These are phyloP conservation scores for Microascus cirrosus DNA, from an alignment of 2,329 filamentous ascomycete species.

Conservation along the genomic window DNA sequence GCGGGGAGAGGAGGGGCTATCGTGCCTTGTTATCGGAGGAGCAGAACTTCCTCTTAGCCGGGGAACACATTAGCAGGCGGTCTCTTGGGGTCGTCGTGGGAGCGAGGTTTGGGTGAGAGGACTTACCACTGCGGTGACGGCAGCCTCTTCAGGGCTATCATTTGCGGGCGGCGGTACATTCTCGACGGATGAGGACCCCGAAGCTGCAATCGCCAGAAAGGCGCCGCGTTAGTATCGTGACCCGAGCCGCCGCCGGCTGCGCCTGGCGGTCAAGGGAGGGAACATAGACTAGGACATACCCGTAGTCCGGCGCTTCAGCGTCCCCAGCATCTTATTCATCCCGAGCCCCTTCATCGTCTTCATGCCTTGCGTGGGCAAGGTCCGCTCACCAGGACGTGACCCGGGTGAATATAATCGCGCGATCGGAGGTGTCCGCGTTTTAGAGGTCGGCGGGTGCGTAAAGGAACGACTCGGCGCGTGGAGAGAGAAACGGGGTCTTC, in stretches of 20 bases:
- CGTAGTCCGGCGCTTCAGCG: conserved; percentile 36
- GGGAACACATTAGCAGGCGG: conserved; percentile 39
- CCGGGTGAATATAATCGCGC: too few relatives aligned
- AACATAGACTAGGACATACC: conserved; percentile 9
- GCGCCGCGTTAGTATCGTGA: neutral
- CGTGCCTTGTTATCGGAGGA: conserved; percentile 15
- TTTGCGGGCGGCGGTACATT: neutral
- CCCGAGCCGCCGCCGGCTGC: neutral
- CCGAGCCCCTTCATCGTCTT: conserved; percentile 40
- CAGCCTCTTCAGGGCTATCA: conserved; percentile 1
- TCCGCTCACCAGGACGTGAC: neutral
- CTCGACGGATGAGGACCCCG: conserved; percentile 3
- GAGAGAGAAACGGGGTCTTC: too few relatives aligned
- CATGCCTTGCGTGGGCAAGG: conserved; percentile 17
- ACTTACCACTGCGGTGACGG: neutral
- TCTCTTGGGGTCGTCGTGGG: neutral
- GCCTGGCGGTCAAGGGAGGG: neutral
- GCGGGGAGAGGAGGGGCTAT: neutral
- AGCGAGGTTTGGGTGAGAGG: neutral
- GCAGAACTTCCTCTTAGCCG: neutral
- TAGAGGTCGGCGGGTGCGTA: too few relatives aligned
- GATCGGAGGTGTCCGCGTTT: too few relatives aligned
- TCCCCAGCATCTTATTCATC: conserved; percentile 45
- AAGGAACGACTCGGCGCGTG: too few relatives aligned
- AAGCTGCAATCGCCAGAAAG: conserved; percentile 9